These are phyloP conservation scores for Euphorbia peplus DNA, from an alignment of 345 rosid species.

Conservation along the genomic window DNA sequence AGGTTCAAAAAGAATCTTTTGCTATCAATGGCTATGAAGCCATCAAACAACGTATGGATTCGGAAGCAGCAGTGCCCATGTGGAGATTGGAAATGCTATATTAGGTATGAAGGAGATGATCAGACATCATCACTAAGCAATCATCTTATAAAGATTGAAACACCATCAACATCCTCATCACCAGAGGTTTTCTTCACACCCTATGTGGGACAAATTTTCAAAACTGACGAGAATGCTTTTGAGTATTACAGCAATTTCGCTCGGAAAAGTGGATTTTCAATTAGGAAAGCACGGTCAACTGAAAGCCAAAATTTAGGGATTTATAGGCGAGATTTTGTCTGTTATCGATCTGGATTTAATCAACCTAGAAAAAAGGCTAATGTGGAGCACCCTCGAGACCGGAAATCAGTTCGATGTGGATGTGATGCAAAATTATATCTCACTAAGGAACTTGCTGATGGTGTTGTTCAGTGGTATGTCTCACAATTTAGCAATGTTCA, in stretches of 20 bases:
- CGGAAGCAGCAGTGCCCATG: slow-evolving; percentile 89
- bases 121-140: slow-evolving; percentile 43
- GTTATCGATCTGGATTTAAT: slow-evolving; percentile 91
- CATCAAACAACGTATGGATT: slow-evolving; percentile 76
- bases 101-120: slow-evolving; percentile 63
- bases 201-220: slow-evolving; percentile 84
- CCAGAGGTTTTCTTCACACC: slow-evolving; percentile 60
- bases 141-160: slow-evolving; percentile 52
- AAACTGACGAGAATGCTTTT: slow-evolving; percentile 76
- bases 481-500: slow-evolving; percentile 94
- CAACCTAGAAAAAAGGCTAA: slow-evolving; percentile 87
- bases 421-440: slow-evolving; percentile 88
- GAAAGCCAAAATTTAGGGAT: slow-evolving; percentile 85
- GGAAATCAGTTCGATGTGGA: slow-evolving; percentile 89
- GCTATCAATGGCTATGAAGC: slow-evolving; percentile 45
- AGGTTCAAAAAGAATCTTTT: slow-evolving; percentile 18
- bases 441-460: slow-evolving; percentile 67
- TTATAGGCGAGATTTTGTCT: slow-evolving; percentile 88
- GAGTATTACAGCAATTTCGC: slow-evolving; percentile 82
- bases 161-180: slow-evolving; percentile 37
- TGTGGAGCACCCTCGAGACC: slow-evolving; percentile 90
- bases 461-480: slow-evolving; percentile 71
- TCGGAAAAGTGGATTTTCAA: slow-evolving; percentile 80
- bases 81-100: slow-evolving; percentile 91
- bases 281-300: slow-evolving; percentile 86